Evolutionary conservation across 768 basidiomycete genomes (phyloP), one percentile per base, ranked within the genome.

Genomic region (Lactarius psammicola): DNA sequence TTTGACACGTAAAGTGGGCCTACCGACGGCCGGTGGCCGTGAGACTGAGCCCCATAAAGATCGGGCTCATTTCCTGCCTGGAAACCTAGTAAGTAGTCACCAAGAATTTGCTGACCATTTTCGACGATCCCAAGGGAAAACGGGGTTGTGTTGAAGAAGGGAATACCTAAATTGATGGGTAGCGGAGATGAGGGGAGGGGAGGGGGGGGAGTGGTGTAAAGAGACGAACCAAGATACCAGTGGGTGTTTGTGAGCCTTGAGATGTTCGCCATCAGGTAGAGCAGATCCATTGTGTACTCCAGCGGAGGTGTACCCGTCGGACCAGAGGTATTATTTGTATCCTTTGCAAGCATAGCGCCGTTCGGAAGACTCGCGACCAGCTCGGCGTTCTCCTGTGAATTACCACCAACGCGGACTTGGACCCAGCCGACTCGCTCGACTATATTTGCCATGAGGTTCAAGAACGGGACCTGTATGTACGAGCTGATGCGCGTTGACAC

Each of bases 21-120:
- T 34, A 61, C 72, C n/a, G 42, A n/a, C 11, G 69, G 60, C 20
- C 68, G 56, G 34, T 55, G 68, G 1, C 13, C n/a, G 42, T 69
- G 69, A 38, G 36, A 38, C 36, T 15, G 36, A 54, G 30, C 63
- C 10, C 78, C 75, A 70, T 87, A 93, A 69, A 92, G 81, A 78
- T 94, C 91, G 17, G 90, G 91, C 74, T 92, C 90, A 72, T 94
- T 91, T 3, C 87, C 89, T 4, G 85, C 82, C 73, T 90, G 87
- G 10, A 89, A 74, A 0, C 87, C 91, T 17, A 87, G 73, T 17
- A 92, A 75, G 62, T 84, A 78, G 56, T 82, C 76, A 2, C 90
- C 90, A 2, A 92, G 77, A 63, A 90, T 86, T 10, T 73, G 67
- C 72, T 89, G 81, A 3, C 84, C 84, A 30, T 81, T 72, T 71